Conservation (phyloP, 495 filamentous ascomycete genomes). For the Neurospora sp. region DNA sequence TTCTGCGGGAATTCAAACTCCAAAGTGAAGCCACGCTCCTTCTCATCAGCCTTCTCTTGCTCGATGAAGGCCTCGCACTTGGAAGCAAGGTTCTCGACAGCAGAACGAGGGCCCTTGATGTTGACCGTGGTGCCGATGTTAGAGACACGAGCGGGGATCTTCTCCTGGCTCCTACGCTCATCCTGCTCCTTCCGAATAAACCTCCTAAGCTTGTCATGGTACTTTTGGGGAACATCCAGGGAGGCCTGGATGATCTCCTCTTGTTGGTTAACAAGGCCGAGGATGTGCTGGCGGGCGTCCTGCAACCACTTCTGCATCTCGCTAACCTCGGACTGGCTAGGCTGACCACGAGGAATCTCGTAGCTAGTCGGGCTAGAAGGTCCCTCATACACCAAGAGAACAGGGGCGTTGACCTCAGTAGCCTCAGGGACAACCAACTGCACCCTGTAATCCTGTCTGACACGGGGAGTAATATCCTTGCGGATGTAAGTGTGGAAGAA, state of each 20-base stretch:
- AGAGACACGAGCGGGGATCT: constrained; percentile 64
- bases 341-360: constrained; percentile 54
- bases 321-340: constrained; percentile 14
- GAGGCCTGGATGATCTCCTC: constrained; percentile 53
- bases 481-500: constrained; percentile 77
- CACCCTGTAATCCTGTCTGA: constrained; percentile 69
- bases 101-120: constrained; percentile 63
- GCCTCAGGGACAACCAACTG: constrained; percentile 66
- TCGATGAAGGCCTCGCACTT: constrained; percentile 70
- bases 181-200: constrained; percentile 69
- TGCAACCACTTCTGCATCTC: constrained; percentile 50
- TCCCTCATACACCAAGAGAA: constrained; percentile 82
- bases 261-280: constrained; percentile 60
- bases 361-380: constrained; percentile 46
- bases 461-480: constrained; percentile 47
- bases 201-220: constrained; percentile 65
- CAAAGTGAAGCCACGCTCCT: constrained; percentile 74
- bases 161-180: constrained; percentile 48
- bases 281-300: constrained; percentile 62
- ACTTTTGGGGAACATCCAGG: constrained; percentile 64
- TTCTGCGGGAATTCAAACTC: constrained; percentile 91
- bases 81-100: constrained; percentile 57
- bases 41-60: constrained; percentile 76
- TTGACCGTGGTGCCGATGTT: constrained; percentile 46
- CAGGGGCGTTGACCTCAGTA: constrained; percentile 45